Base-by-base conservation (phyloP, 306 rosid species). In the Erythrophleum fordii region DNA sequence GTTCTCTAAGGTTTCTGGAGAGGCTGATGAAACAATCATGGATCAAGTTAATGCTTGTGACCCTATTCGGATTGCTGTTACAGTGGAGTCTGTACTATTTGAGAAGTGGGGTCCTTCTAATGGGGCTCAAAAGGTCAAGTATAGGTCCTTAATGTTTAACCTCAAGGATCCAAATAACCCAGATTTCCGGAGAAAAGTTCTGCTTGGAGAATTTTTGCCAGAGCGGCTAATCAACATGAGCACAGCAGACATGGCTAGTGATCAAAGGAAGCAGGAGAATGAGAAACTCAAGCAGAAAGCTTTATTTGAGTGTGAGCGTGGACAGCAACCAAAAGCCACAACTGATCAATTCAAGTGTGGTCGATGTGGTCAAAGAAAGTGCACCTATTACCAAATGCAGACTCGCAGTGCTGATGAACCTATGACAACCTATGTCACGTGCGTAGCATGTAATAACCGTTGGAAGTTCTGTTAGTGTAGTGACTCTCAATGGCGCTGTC, bases 391-490 rank as follows among this genome's bases (percentile, higher is more conserved):
- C 86, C 99, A 96, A 80, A 93, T 96, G 98, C 99, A 96, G 88
- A 96, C 99, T 2, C 91, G 99, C 73, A 96, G 99, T 88, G 99
- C 99, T 0, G 99, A 96, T 89, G 99, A 96, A 89, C 99, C 99
- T 22, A 96, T 96, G 99, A 96, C 99, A 26, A 96, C 99, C 3
- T 93, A 93, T 71, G 99, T 96, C 80, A 96, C 99, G 1, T 96
- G 99, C 76, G 88, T 83, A 68, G 72, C 81, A 85, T 96, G 99
- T 93, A 85, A 85, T 81, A 96, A 96, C 72, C 98, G 89, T 46
- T 96, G 99, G 99, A 96, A 96, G 91, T 96, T 96, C 97, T 96
- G 98, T 88, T 96, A 88, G 91, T 37, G 76, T 72, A 79, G 77
- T 72, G 68, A 20, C 69, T 82, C 69, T 69, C 72, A 2, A 48